phyloP scores from a whole-genome alignment of 495 filamentous ascomycete genomes.

The Hyaloscypha finlandica region DNA sequence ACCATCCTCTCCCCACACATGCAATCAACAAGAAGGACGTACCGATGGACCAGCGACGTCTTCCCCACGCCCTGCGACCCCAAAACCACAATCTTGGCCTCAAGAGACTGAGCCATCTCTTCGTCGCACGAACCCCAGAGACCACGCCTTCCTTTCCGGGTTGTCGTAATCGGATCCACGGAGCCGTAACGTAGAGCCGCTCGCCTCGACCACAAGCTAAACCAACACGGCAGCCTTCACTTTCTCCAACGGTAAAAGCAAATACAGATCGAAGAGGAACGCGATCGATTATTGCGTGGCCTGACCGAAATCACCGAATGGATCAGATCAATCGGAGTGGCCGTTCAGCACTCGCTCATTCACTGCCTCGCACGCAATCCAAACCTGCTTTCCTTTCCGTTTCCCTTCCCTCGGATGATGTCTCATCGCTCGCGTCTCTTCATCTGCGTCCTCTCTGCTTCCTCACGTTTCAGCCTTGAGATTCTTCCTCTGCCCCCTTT shows the following conservation, averaged over 20 bases:
- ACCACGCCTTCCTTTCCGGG: no score
- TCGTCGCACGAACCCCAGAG: background rate
- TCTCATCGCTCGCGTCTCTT: conserved; percentile 21
- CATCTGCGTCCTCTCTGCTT: conserved; percentile 2
- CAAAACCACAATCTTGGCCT: conserved; percentile 91
- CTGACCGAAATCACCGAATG: background rate
- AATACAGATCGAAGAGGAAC: background rate
- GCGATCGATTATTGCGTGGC: background rate
- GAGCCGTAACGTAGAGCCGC: background rate
- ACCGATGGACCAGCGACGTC: conserved; percentile 87
- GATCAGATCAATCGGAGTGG: no score
- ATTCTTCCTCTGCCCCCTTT: no score
- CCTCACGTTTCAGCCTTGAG: conserved; percentile 16
- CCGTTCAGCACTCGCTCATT: no score
- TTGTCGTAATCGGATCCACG: no score
- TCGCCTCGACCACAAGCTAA: background rate
- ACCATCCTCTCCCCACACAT: conserved; percentile 19
- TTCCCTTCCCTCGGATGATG: conserved; percentile 6
- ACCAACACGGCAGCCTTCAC: background rate
- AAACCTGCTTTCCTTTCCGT: background rate
- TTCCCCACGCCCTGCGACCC: conserved; percentile 94
- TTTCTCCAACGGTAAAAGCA: background rate
- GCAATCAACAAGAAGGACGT: conserved; percentile 74
- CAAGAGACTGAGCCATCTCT: conserved; percentile 50
- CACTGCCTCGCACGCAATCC: no score